Conservation (phyloP, 768 basidiomycete genomes). For the Lentinula aciculospora region DNA sequence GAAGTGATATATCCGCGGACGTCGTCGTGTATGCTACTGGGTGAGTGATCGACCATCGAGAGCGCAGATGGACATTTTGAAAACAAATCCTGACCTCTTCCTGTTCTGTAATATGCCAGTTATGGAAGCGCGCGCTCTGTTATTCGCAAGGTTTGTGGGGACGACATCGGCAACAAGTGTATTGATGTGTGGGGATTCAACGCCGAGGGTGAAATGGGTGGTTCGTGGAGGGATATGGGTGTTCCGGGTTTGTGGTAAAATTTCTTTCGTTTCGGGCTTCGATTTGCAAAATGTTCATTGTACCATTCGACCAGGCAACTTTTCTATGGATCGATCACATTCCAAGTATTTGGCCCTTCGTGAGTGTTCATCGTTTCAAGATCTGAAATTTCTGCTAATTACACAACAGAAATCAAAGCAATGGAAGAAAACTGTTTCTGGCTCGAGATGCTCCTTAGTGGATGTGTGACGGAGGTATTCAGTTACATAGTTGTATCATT, state of each 20-base stretch:
- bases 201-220: constrained; percentile 56
- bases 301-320: no score
- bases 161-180: constrained; percentile 37
- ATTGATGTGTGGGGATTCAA: constrained; percentile 62
- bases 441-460: not conserved
- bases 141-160: constrained; percentile 38
- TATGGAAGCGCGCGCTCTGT: constrained; percentile 37
- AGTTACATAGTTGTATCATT: no score
- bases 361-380: constrained; percentile 26
- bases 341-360: constrained; percentile 61
- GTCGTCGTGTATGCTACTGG: constrained; percentile 59
- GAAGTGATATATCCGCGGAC: constrained; percentile 41
- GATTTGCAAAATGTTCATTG: not conserved
- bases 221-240: constrained; percentile 45
- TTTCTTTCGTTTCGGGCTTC: not conserved
- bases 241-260: constrained; percentile 44
- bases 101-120: constrained; percentile 19
- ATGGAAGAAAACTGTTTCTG: constrained; percentile 7
- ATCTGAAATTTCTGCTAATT: not conserved
- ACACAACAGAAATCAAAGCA: constrained; percentile 8
- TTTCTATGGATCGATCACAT: constrained; percentile 52
- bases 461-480: no score
- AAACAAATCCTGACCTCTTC: not conserved
- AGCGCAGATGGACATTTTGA: not conserved
- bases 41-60: constrained; percentile 20